These are phyloP conservation scores for Fusarium subglutinans DNA, from an alignment of 2,329 filamentous ascomycete species.

Conservation along the genomic window DNA sequence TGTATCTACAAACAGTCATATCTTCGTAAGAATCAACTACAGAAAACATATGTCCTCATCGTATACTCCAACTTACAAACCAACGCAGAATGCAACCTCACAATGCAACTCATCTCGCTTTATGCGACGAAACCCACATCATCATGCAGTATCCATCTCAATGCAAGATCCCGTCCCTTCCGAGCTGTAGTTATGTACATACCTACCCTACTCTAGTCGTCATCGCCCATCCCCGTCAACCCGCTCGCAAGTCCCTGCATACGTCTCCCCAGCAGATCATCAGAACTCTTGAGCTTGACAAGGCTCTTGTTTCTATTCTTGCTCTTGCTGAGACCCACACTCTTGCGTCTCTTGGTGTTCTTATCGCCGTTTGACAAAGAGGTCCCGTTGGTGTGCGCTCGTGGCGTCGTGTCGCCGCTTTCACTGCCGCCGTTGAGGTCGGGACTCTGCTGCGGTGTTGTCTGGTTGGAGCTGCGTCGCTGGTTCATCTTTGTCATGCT, in stretches of 20 bases:
- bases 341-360: constrained; percentile 40
- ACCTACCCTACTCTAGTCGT: constrained; percentile 43
- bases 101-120: constrained; percentile 30
- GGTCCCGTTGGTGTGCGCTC: constrained; percentile 25
- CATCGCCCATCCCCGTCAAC: constrained; percentile 59
- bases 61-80: not conserved
- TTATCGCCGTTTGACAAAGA: constrained; percentile 36
- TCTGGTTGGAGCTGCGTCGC: constrained; percentile 44
- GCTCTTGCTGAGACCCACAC: constrained; percentile 41
- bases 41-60: not conserved
- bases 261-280: constrained; percentile 64
- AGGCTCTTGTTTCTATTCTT: constrained; percentile 60
- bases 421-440: constrained; percentile 24
- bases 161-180: constrained; percentile 23
- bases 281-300: constrained; percentile 65
- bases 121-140: not conserved
- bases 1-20: constrained; percentile 22
- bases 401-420: constrained; percentile 30
- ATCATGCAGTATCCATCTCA: not conserved
- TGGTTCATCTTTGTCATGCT: constrained; percentile 63
- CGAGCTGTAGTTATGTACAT: constrained; percentile 1
- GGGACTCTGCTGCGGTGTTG: constrained; percentile 19
- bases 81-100: not conserved
- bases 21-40: constrained; percentile 20
- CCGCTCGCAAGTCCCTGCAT: constrained; percentile 68